These are phyloP conservation scores for Jacaranda copaia DNA, from an alignment of 257 asterid genomes.

Conservation along the genomic window DNA sequence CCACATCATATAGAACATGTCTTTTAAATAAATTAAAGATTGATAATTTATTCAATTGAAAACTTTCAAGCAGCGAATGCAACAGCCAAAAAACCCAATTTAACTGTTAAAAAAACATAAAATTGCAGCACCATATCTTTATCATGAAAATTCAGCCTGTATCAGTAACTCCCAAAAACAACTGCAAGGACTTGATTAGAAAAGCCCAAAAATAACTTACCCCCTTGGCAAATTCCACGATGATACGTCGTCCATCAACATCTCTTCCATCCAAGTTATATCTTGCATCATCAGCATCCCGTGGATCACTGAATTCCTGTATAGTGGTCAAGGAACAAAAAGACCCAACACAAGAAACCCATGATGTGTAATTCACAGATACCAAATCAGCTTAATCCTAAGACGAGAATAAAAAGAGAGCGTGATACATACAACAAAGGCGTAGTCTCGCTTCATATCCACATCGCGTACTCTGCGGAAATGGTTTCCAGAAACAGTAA, in stretches of 20 bases:
- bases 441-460: slow-evolving; percentile 99
- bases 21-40: neutral
- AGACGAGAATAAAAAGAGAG: slow-evolving; percentile 26
- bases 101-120: neutral
- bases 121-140: neutral
- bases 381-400: neutral
- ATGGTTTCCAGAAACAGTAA: slow-evolving; percentile 98
- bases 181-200: neutral
- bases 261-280: slow-evolving; percentile 85
- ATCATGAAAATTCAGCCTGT: neutral
- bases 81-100: neutral
- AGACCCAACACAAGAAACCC: slow-evolving; percentile 39
- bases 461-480: slow-evolving; percentile 99
- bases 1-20: neutral
- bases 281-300: slow-evolving; percentile 98
- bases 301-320: slow-evolving; percentile 94
- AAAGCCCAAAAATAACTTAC: slow-evolving; percentile 51
- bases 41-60: neutral
- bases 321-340: slow-evolving; percentile 34
- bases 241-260: slow-evolving; percentile 92
- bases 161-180: neutral
- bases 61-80: neutral
- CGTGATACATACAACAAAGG: slow-evolving; percentile 83
- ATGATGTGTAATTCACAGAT: slow-evolving; percentile 26
- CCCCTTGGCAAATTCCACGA: slow-evolving; percentile 93